Conservation (phyloP, 2,329 filamentous ascomycete genomes). For the Amauroascus verrucosus region DNA sequence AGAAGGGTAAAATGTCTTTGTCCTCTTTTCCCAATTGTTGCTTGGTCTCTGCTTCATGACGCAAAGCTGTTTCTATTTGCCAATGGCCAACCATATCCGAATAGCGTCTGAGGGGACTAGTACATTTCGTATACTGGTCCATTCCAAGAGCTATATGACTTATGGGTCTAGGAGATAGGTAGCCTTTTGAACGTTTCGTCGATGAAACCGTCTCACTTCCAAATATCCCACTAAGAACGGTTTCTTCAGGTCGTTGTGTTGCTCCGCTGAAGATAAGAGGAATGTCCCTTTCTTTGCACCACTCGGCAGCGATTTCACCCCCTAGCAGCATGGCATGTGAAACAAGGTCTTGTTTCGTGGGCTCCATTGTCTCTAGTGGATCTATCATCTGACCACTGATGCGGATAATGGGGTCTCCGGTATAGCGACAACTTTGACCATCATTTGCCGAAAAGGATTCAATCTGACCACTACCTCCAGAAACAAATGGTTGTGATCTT, state of each 20-base stretch:
- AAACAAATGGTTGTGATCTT: slow-evolving; percentile 18
- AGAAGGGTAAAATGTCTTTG: slow-evolving; percentile 42
- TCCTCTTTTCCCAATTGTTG: slow-evolving; percentile 30
- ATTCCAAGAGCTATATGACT: slow-evolving; percentile 44
- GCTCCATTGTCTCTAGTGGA: slow-evolving; percentile 30
- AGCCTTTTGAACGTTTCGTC: slow-evolving; percentile 25
- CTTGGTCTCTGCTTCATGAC: slow-evolving; percentile 43
- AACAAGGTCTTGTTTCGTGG: slow-evolving; percentile 33
- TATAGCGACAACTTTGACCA: slow-evolving; percentile 20
- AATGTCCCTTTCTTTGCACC: slow-evolving; percentile 44
- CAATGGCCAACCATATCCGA: slow-evolving; percentile 53
- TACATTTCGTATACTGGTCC: slow-evolving; percentile 47
- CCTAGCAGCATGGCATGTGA: slow-evolving; percentile 48
- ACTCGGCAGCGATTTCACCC: slow-evolving; percentile 41
- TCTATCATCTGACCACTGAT: slow-evolving; percentile 24
- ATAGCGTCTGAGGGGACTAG: slow-evolving; percentile 52
- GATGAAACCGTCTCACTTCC: slow-evolving; percentile 27
- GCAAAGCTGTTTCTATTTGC: slow-evolving; percentile 54
- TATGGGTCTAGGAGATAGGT: slow-evolving; percentile 39
- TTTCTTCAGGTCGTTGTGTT: slow-evolving; percentile 23
- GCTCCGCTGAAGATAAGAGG: slow-evolving; percentile 42
- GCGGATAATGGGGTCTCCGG: slow-evolving; percentile 37
- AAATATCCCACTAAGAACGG: slow-evolving; percentile 4
- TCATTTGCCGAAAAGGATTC: slow-evolving; percentile 24
- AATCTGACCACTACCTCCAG: slow-evolving; percentile 19